A percentile compares a stretch with the other conserved stretches of the same genome.
Conservation (phyloP, 331 rosid genomes). For the Rosa hybrid region DNA sequence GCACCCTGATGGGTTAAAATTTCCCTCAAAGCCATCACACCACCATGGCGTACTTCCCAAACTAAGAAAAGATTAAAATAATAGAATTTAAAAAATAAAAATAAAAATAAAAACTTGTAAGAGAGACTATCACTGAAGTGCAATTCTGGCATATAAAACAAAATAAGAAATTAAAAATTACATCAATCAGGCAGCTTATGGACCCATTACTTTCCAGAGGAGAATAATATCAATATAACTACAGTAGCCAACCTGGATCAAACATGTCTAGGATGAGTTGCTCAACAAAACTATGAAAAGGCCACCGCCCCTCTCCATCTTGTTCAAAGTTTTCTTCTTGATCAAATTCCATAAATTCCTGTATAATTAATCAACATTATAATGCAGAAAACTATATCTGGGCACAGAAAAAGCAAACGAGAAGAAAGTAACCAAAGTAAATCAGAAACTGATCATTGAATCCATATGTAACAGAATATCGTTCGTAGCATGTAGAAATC, state of each 20-base stretch:
- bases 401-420: not conserved
- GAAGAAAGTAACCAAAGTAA: slow-evolving; percentile 3
- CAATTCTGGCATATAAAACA: not conserved
- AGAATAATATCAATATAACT: not conserved
- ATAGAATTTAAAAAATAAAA: not conserved
- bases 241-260: slow-evolving; percentile 71
- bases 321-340: slow-evolving; percentile 68
- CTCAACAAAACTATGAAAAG: slow-evolving; percentile 79
- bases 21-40: slow-evolving; percentile 97
- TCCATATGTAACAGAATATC: not conserved
- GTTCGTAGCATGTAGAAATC: not conserved
- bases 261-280: slow-evolving; percentile 91
- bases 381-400: slow-evolving; percentile 10
- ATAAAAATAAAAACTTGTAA: not conserved
- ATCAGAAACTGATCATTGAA: slow-evolving; percentile 10
- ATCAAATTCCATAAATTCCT: slow-evolving; percentile 49
- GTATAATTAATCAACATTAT: slow-evolving; percentile 28
- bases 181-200: not conserved
- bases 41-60: slow-evolving; percentile 98
- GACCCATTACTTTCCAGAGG: not conserved
- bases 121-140: slow-evolving; percentile 15
- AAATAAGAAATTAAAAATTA: not conserved
- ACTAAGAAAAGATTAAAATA: slow-evolving; percentile 46
- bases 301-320: slow-evolving; percentile 86
- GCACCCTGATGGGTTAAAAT: slow-evolving; percentile 94